A percentile compares a stretch with the other conserved stretches of the same genome.
These are phyloP conservation scores for Colletotrichum sp. DNA, from an alignment of 2,329 filamentous ascomycete genomes.

Conservation along the genomic window DNA sequence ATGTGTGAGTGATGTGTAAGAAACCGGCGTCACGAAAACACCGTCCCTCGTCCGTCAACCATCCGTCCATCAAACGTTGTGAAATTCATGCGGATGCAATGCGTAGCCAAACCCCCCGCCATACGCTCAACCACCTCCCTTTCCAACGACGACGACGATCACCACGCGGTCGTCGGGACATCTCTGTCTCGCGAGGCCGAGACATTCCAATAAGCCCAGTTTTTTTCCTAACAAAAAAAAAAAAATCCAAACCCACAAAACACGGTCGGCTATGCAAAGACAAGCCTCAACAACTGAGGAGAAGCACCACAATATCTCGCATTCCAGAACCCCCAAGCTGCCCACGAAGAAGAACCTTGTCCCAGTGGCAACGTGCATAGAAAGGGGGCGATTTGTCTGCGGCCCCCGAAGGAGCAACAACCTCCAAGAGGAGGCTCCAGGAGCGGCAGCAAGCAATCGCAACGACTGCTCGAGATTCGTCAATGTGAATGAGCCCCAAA, in stretches of 20 bases:
- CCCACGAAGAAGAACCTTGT: conserved; percentile 3
- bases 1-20: neutral
- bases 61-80: neutral
- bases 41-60: neutral
- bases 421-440: neutral
- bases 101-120: neutral
- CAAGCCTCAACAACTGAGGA: conserved; percentile 8
- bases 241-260: neutral
- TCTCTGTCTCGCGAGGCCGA: neutral
- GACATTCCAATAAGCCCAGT: neutral
- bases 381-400: neutral
- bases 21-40: neutral
- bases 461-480: neutral
- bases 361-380: neutral
- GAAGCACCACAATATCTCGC: neutral
- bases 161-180: neutral
- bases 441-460: neutral
- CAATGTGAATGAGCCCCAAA: neutral
- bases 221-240: neutral
- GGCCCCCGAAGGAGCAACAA: neutral
- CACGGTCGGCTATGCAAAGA: conserved; percentile 1
- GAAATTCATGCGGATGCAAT: neutral
- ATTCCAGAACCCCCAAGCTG: neutral
- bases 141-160: neutral
- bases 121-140: neutral